Evolutionary conservation across 257 asterid species (phyloP).

Genomic region (Ligustrum vulgare): DNA sequence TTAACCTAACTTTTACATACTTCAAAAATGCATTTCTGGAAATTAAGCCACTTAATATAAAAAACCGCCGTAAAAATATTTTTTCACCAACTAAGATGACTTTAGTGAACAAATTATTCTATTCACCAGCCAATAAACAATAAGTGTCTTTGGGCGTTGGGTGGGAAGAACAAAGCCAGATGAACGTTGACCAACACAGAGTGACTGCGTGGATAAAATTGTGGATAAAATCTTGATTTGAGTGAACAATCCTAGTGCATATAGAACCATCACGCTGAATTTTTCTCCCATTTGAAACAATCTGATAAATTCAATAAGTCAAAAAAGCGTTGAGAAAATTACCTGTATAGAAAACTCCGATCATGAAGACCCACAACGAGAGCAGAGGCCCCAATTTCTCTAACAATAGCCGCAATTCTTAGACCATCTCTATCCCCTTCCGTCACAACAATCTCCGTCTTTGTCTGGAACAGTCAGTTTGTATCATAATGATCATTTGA

Average conservation of each 20-base stretch:
- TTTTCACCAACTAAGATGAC: too few relatives aligned
- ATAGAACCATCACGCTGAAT: too few relatives aligned
- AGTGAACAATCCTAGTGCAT: too few relatives aligned
- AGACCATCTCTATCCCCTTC: conserved; percentile 83
- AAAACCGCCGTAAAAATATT: neutral
- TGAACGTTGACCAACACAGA: too few relatives aligned
- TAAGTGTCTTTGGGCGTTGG: too few relatives aligned
- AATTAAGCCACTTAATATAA: neutral
- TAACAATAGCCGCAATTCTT: conserved; percentile 59
- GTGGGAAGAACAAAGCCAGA: too few relatives aligned
- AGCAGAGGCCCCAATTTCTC: conserved; percentile 86
- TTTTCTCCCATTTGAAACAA: neutral
- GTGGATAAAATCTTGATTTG: too few relatives aligned
- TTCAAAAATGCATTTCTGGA: neutral
- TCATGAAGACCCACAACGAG: conserved; percentile 88
- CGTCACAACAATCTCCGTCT: conserved; percentile 88
- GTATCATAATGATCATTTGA: neutral
- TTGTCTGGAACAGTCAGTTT: conserved; percentile 42
- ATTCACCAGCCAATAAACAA: too few relatives aligned
- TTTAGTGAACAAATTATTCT: too few relatives aligned
- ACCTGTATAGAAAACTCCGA: conserved; percentile 85
- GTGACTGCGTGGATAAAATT: too few relatives aligned
- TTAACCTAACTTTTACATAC: neutral
- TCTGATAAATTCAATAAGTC: neutral
- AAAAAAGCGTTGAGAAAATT: neutral